A percentile compares a stretch with the other conserved stretches of the same genome.
These are phyloP conservation scores for Phytophthora citrophthora DNA, from an alignment of 352 stramenopile species.

Conservation along the genomic window DNA sequence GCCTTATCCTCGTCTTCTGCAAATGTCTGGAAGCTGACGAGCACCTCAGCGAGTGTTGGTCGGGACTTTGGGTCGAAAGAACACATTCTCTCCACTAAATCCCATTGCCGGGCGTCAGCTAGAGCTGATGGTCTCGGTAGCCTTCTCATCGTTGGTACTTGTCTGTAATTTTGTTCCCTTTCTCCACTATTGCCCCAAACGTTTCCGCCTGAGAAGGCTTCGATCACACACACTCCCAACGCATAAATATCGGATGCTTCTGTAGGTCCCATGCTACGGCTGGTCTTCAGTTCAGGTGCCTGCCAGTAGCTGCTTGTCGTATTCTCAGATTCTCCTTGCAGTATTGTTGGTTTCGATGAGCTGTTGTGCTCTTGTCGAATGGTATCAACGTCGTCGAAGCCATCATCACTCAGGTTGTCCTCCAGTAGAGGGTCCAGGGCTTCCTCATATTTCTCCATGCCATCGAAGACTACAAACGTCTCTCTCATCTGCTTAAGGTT, in stretches of 20 bases:
- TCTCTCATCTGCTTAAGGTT: constrained; percentile 35
- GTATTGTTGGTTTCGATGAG: neutral
- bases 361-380: constrained; percentile 10
- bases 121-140: constrained; percentile 24
- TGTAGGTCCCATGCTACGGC: constrained; percentile 13
- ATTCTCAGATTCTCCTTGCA: neutral
- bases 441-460: constrained; percentile 10
- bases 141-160: neutral
- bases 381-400: constrained; percentile 30
- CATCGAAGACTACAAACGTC: neutral
- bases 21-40: constrained; percentile 35
- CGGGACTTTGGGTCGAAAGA: constrained; percentile 18
- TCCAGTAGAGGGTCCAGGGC: constrained; percentile 27
- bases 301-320: constrained; percentile 23
- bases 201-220: constrained; percentile 36
- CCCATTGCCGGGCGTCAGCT: constrained; percentile 28
- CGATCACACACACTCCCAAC: constrained; percentile 40
- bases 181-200: constrained; percentile 12
- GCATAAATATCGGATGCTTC: constrained; percentile 35
- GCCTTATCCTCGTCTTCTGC: constrained; percentile 27
- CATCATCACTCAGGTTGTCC: constrained; percentile 19
- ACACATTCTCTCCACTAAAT: constrained; percentile 38
- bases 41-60: constrained; percentile 26
- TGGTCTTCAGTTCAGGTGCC: constrained; percentile 25
- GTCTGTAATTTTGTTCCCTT: neutral